Conservation (phyloP, 306 rosid genomes). For the Prunus salicina region DNA sequence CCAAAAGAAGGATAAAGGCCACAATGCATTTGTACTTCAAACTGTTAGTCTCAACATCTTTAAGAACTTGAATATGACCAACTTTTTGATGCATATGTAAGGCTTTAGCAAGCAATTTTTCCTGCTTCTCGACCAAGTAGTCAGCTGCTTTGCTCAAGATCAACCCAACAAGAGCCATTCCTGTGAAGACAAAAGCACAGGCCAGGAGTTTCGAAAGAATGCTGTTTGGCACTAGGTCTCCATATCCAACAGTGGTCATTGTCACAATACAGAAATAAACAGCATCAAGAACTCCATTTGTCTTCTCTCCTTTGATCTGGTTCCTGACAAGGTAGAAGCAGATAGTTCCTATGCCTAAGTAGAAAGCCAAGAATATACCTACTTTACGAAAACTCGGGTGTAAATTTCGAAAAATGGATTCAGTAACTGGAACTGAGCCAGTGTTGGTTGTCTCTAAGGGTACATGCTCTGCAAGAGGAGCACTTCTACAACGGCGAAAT, state of each 20-base stretch:
- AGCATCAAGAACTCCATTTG: slow-evolving; percentile 41
- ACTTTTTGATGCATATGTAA: slow-evolving; percentile 15
- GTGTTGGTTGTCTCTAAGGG: background rate
- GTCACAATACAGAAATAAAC: slow-evolving; percentile 49
- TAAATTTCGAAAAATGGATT: slow-evolving; percentile 21
- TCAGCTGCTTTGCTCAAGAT: slow-evolving; percentile 43
- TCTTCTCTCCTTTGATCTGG: slow-evolving; percentile 45
- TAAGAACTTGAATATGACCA: background rate
- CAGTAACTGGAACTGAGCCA: slow-evolving; percentile 23
- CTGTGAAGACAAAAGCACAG: slow-evolving; percentile 49
- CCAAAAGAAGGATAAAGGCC: slow-evolving; percentile 28
- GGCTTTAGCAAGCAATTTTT: slow-evolving; percentile 29
- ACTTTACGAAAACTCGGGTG: slow-evolving; percentile 31
- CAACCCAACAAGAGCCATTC: slow-evolving; percentile 40
- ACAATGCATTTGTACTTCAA: slow-evolving; percentile 38
- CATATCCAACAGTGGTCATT: slow-evolving; percentile 60
- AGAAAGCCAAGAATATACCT: slow-evolving; percentile 21
- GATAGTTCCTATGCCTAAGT: slow-evolving; percentile 38
- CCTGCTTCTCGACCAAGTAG: slow-evolving; percentile 47
- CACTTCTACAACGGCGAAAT: slow-evolving; percentile 48
- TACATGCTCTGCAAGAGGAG: slow-evolving; percentile 36
- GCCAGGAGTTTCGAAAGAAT: slow-evolving; percentile 39
- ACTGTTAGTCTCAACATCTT: slow-evolving; percentile 26
- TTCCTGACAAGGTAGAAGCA: slow-evolving; percentile 40
- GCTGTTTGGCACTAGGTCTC: slow-evolving; percentile 45